Percentiles rank a stretch among this genome's conserved stretches.
Evolutionary conservation across 1,284 basidiomycete genomes (phyloP).

Genomic region (Malassezia sp.): DNA sequence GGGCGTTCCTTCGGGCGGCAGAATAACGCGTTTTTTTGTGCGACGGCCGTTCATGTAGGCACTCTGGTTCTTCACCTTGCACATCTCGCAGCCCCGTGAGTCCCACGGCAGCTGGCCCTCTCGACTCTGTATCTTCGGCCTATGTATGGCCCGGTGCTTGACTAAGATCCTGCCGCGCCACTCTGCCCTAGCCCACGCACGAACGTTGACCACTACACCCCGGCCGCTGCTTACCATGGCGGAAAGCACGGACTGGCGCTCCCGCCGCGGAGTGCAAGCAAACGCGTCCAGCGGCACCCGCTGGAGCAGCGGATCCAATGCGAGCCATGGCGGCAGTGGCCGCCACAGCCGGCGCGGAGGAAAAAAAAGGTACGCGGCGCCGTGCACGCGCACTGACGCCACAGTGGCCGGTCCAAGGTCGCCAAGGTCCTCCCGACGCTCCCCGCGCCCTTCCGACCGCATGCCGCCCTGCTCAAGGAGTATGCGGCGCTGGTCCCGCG

Average conservation of each 20-base stretch:
- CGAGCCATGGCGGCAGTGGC: slow-evolving; percentile 10
- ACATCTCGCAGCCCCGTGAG: no score
- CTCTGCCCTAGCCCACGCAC: no score
- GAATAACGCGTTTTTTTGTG: no score
- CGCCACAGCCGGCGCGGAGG: background rate
- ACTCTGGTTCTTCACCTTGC: no score
- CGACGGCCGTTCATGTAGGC: no score
- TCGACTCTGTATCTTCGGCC: no score
- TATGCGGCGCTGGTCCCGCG: slow-evolving; percentile 56
- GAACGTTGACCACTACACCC: no score
- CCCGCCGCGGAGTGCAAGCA: background rate
- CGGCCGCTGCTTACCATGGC: slow-evolving; percentile 9
- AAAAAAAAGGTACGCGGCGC: slow-evolving; percentile 5
- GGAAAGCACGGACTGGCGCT: slow-evolving; percentile 5
- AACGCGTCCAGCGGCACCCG: background rate
- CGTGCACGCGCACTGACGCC: background rate
- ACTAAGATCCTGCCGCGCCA: no score
- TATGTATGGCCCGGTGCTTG: no score
- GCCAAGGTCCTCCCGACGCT: background rate
- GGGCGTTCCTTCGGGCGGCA: no score
- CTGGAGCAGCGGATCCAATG: slow-evolving; percentile 3
- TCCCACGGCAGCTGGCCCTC: no score
- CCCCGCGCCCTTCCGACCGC: no score
- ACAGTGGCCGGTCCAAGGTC: background rate
- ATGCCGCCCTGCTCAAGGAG: background rate